Percentiles rank a stretch among this genome's conserved stretches.
Evolutionary conservation across 164 flowering plant genomes (phyloP).

Genomic region (Chimonanthus salicifolius): DNA sequence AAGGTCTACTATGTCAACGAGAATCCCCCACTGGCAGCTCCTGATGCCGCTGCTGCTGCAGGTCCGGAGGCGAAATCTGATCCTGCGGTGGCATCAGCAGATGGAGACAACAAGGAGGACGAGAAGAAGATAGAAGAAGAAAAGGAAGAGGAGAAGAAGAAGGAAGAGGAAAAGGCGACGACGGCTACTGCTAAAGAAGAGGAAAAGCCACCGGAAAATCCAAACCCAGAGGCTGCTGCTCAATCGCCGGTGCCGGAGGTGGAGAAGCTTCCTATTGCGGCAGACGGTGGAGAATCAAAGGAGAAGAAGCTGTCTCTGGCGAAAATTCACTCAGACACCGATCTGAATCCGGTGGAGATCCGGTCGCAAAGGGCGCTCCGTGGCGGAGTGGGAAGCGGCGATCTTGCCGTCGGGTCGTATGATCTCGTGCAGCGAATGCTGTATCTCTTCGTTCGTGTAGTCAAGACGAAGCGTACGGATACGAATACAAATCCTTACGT

Average conservation of each 20-base stretch:
- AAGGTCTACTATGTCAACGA: slow-evolving; percentile 63
- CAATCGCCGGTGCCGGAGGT: slow-evolving; percentile 11
- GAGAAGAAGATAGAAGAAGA: slow-evolving; percentile 28
- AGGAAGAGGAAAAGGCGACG: slow-evolving; percentile 23
- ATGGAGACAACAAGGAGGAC: slow-evolving; percentile 15
- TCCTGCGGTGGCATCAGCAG: background rate
- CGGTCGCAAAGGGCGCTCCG: slow-evolving; percentile 20
- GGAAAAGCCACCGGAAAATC: slow-evolving; percentile 19
- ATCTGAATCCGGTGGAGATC: slow-evolving; percentile 35
- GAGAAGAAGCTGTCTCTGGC: slow-evolving; percentile 11
- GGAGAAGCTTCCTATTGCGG: slow-evolving; percentile 29
- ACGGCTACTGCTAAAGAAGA: slow-evolving; percentile 10
- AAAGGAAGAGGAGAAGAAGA: slow-evolving; percentile 28
- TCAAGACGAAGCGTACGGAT: slow-evolving; percentile 49
- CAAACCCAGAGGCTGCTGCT: slow-evolving; percentile 19
- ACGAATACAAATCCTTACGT: slow-evolving; percentile 12
- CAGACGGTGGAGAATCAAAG: background rate
- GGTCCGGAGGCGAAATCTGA: slow-evolving; percentile 24
- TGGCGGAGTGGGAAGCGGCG: slow-evolving; percentile 15
- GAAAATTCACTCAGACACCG: slow-evolving; percentile 16
- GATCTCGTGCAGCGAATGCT: slow-evolving; percentile 86
- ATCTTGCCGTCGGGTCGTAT: slow-evolving; percentile 36
- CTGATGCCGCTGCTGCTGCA: background rate
- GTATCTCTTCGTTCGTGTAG: slow-evolving; percentile 68
- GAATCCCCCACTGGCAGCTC: slow-evolving; percentile 20